phyloP scores from a whole-genome alignment of 768 basidiomycete species.

The Cyclocybe aegerita region DNA sequence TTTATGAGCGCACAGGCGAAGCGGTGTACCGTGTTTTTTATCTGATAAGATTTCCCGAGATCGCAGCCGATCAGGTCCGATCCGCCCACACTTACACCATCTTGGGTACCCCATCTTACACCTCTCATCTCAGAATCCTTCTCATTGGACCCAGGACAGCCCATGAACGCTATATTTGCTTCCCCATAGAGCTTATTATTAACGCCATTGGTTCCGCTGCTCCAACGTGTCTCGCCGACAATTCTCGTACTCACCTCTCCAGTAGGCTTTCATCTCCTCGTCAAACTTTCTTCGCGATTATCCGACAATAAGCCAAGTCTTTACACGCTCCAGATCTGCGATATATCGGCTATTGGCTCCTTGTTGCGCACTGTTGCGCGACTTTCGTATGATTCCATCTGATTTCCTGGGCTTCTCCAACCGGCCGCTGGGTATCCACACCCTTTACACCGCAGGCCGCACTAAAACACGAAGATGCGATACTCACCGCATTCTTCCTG shows the following conservation, averaged over 20 bases:
- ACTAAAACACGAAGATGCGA: constrained; percentile 29
- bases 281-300: neutral
- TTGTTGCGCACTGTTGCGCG: neutral
- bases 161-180: constrained; percentile 8
- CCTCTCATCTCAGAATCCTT: constrained; percentile 3
- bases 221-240: constrained; percentile 9
- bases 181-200: constrained; percentile 6
- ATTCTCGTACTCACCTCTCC: neutral
- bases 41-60: constrained; percentile 28
- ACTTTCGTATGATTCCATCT: neutral
- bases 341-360: constrained; percentile 19
- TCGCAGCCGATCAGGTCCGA: constrained; percentile 15
- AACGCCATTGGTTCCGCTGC: constrained; percentile 11
- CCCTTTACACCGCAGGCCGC: neutral
- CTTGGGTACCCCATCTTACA: neutral
- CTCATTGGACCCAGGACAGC: constrained; percentile 7
- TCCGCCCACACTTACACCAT: neutral
- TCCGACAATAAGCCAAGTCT: neutral
- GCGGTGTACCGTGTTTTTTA: constrained; percentile 20
- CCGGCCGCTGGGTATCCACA: neutral
- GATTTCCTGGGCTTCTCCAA: neutral
- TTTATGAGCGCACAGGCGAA: constrained; percentile 29
- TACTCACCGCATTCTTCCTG: constrained; percentile 21
- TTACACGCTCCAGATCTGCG: constrained; percentile 3
- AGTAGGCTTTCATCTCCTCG: neutral